Base-by-base conservation (phyloP, 257 asterid species). In the Avicennia marina region DNA sequence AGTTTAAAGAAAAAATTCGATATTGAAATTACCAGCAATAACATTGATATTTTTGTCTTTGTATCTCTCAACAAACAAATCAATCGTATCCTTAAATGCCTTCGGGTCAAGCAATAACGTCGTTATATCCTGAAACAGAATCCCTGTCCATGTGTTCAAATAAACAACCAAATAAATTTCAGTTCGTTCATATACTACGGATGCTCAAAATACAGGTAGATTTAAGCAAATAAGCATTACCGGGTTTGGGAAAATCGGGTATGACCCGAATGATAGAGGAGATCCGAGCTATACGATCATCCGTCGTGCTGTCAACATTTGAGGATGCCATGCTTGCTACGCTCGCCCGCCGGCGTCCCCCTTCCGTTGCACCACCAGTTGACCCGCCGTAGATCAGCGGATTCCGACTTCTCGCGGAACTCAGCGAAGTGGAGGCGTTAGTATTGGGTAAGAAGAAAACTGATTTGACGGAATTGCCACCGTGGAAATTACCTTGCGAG, bases 21-120 rank as follows among this genome's bases (percentile, higher is more conserved):
- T n/a, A n/a, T n/a, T n/a, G n/a, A n/a, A n/a, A n/a, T 43, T 57
- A 85, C 96, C 98, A 15, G 95, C 98, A 65, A 90, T 82, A 49
- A 90, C 95, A 67, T 65, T 67, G 70, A 90, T 82, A 2, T 79
- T 73, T 39, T 77, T 64, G 66, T 63, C 94, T 54, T 70, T 79
- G 53, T 90, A 90, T 61, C 98, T 75, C 81, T 87, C 98, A 33
- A 85, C 96, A 54, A 90, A 90, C 87, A 87, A 72, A 78, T 90
- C 95, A 46, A 90, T 74, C 12, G 96, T 81, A 41, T 90, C 95
- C 91, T 83, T 85, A 36, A 87, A 90, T 15, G 95, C 96, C 78
- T 69, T 68, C 1, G 74, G 85, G 83, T 87, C 95, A 63, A 87
- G 96, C 62, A 90, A 55, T 73, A 90, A 16, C 60, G 98, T 87